A percentile compares a stretch with the other conserved stretches of the same genome.
Conservation (phyloP, 148 eudicot species). For the Rhododendron vialii region DNA sequence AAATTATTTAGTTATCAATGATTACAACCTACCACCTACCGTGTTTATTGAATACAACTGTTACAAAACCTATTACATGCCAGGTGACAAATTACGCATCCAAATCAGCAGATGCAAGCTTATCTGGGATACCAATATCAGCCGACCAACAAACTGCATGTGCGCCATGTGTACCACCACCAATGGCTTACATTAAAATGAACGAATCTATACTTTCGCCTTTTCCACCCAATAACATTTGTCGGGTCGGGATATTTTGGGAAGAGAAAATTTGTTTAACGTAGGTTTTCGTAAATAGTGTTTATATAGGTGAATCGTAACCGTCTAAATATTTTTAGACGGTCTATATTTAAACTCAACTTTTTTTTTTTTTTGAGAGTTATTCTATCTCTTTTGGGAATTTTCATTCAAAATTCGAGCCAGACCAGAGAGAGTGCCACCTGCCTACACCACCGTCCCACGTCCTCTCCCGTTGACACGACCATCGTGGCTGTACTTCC, state of each 20-base stretch:
- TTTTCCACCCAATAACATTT: background rate
- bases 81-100: too few species aligned
- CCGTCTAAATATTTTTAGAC: too few species aligned
- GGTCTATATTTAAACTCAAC: rapidly evolving
- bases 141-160: background rate
- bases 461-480: too few species aligned
- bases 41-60: too few species aligned
- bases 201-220: background rate
- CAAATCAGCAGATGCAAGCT: too few species aligned
- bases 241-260: background rate
- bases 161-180: conserved; percentile 4
- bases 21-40: too few species aligned
- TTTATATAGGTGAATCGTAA: too few species aligned
- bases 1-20: too few species aligned
- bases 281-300: too few species aligned
- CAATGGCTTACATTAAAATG: background rate
- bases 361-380: too few species aligned
- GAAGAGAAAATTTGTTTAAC: background rate
- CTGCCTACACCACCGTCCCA: background rate
- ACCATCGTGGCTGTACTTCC: background rate
- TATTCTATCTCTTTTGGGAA: too few species aligned
- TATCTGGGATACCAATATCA: background rate
- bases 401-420: background rate
- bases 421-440: background rate
- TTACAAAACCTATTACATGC: too few species aligned